Evolutionary conservation across 495 filamentous ascomycete genomes (phyloP).

Genomic region (Aspergillus egyptiacus): DNA sequence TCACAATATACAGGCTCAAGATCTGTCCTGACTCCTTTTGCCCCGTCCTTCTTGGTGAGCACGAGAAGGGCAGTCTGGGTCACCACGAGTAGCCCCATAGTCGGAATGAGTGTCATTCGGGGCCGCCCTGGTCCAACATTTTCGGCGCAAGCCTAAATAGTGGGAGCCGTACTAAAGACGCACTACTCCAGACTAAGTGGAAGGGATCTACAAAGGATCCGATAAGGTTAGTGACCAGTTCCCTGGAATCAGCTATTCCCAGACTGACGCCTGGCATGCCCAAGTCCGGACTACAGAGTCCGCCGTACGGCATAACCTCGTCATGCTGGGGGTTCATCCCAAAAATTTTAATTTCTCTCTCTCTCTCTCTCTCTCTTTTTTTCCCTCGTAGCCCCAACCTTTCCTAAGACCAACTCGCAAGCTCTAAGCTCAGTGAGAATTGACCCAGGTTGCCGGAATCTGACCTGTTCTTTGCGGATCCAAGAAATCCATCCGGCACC

Average conservation of each 20-base stretch:
- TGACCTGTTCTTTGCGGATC: neutral
- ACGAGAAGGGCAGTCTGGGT: neutral
- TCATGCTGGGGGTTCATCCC: conserved; percentile 13
- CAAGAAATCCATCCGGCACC: neutral
- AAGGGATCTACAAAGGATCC: conserved; percentile 6
- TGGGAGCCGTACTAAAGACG: neutral
- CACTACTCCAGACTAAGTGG: conserved; percentile 3
- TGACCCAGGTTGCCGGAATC: conserved; percentile 9
- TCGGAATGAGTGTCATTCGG: conserved; percentile 10
- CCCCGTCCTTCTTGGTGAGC: neutral
- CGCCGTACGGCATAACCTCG: too few species aligned
- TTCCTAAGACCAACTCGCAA: neutral
- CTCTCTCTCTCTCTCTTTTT: too few species aligned
- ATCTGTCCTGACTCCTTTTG: conserved; percentile 1
- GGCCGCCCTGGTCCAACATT: neutral
- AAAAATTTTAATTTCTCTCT: too few species aligned
- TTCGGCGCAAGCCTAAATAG: neutral
- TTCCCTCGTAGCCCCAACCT: conserved; percentile 1
- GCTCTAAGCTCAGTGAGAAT: neutral
- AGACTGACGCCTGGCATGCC: neutral
- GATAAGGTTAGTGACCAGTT: conserved; percentile 22
- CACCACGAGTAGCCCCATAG: neutral
- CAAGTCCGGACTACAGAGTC: too few species aligned
- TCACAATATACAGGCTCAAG: too few species aligned
- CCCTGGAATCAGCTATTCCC: conserved; percentile 9